Evolutionary conservation across 2,329 filamentous ascomycete genomes (phyloP).

Genomic region (Onygena corvina): DNA sequence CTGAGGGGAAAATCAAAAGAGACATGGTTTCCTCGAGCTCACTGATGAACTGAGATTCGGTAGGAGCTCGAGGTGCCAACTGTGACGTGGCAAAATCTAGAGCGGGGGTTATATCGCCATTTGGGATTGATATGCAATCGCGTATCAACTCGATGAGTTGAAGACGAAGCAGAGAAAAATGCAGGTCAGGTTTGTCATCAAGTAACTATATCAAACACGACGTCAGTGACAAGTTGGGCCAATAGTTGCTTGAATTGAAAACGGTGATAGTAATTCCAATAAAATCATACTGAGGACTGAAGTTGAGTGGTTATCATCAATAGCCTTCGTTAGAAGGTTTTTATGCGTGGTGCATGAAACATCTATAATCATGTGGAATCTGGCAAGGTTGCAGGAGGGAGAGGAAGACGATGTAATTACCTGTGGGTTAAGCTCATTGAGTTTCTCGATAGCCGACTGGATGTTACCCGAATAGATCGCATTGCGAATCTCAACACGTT

Average conservation of each 20-base stretch:
- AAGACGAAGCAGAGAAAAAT: slow-evolving; percentile 79
- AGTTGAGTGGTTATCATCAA: slow-evolving; percentile 76
- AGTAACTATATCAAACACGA: slow-evolving; percentile 52
- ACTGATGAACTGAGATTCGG: slow-evolving; percentile 65
- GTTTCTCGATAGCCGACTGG: slow-evolving; percentile 66
- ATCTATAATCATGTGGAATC: slow-evolving; percentile 68
- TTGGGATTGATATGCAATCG: slow-evolving; percentile 51
- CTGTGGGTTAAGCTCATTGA: slow-evolving; percentile 85
- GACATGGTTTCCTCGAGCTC: slow-evolving; percentile 90
- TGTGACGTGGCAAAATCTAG: slow-evolving; percentile 79
- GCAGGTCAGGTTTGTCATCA: slow-evolving; percentile 67
- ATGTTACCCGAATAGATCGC: slow-evolving; percentile 79
- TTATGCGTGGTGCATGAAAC: slow-evolving; percentile 99
- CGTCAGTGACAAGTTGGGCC: slow-evolving; percentile 14
- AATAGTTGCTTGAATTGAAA: slow-evolving; percentile 11
- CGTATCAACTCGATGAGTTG: slow-evolving; percentile 92
- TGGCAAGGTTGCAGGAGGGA: slow-evolving; percentile 12
- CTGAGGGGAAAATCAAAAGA: slow-evolving; percentile 74
- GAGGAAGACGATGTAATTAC: slow-evolving; percentile 45
- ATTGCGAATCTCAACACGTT: slow-evolving; percentile 70
- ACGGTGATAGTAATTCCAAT: slow-evolving; percentile 13
- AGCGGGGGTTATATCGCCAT: slow-evolving; percentile 65
- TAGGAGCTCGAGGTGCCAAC: slow-evolving; percentile 74
- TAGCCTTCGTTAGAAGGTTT: slow-evolving; percentile 58
- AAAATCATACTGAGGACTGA: slow-evolving; percentile 77